These are phyloP conservation scores for Hamiltosporidium tvaerminnensis DNA, from an alignment of 371 early-diverging fungal genomes.

Conservation along the genomic window DNA sequence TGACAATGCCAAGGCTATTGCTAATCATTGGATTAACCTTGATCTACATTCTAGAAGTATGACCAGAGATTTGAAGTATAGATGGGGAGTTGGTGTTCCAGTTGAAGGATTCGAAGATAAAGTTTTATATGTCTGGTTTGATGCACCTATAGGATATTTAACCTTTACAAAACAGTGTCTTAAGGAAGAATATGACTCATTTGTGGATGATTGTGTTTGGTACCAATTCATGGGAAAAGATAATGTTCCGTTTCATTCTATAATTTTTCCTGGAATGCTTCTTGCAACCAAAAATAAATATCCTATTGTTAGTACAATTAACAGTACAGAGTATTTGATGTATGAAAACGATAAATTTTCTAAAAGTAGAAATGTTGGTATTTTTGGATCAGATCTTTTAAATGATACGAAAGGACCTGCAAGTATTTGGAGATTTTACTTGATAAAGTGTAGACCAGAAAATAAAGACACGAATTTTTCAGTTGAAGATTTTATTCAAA, in stretches of 20 bases:
- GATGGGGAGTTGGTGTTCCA: constrained; percentile 95
- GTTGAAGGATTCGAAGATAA: constrained; percentile 65
- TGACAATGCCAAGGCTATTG: constrained; percentile 71
- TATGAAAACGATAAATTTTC: constrained; percentile 93
- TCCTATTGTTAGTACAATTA: constrained; percentile 74
- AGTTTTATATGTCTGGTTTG: constrained; percentile 99
- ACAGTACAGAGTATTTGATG: constrained; percentile 89
- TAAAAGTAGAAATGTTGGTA: constrained; percentile 85
- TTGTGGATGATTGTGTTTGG: constrained; percentile 68
- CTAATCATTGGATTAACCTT: constrained; percentile 82
- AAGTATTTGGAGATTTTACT: constrained; percentile 92
- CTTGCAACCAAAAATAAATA: constrained; percentile 70
- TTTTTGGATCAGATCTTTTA: constrained; percentile 82
- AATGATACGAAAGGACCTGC: constrained; percentile 71
- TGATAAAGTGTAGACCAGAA: constrained; percentile 88
- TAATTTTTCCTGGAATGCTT: constrained; percentile 82
- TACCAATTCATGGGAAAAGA: constrained; percentile 99
- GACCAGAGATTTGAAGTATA: constrained; percentile 78
- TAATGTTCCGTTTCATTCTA: constrained; percentile 97
- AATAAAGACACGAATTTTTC: constrained; percentile 77
- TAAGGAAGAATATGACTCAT: constrained; percentile 3
- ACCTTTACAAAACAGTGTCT: constrained; percentile 34
- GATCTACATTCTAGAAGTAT: constrained; percentile 87
- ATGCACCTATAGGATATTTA: constrained; percentile 77
- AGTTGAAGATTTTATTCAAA: constrained; percentile 75